These are phyloP conservation scores for Sclerotinia nivalis DNA, from an alignment of 2,329 filamentous ascomycete species.

Conservation along the genomic window DNA sequence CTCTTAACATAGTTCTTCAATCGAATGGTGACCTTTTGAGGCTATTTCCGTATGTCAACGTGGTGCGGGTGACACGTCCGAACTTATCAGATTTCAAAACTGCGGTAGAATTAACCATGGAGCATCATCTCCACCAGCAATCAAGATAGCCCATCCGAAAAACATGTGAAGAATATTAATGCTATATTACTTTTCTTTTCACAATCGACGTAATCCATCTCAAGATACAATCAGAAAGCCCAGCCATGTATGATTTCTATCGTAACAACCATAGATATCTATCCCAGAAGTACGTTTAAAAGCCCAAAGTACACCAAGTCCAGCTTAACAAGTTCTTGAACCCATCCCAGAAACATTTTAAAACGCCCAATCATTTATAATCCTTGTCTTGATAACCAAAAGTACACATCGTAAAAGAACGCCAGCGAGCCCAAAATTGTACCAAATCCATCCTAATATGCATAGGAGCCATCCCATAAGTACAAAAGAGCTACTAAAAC, in stretches of 20 bases:
- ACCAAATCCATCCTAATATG: too few species aligned
- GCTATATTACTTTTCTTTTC: background rate
- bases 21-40: too few species aligned
- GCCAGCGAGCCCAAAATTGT: background rate
- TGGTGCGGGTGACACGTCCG: too few species aligned
- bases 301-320: background rate
- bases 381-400: background rate
- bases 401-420: background rate
- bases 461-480: too few species aligned
- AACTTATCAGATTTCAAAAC: too few species aligned
- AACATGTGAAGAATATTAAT: background rate
- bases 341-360: background rate
- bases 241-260: background rate
- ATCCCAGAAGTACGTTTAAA: background rate
- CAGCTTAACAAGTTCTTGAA: background rate
- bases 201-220: background rate
- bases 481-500: background rate
- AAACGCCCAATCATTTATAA: background rate
- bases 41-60: too few species aligned
- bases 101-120: too few species aligned
- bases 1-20: too few species aligned
- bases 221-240: background rate
- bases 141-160: background rate
- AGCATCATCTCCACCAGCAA: background rate
- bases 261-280: background rate